Evolutionary conservation across 106 monocot species (phyloP).

Genomic region (Amphibolis antarctica): DNA sequence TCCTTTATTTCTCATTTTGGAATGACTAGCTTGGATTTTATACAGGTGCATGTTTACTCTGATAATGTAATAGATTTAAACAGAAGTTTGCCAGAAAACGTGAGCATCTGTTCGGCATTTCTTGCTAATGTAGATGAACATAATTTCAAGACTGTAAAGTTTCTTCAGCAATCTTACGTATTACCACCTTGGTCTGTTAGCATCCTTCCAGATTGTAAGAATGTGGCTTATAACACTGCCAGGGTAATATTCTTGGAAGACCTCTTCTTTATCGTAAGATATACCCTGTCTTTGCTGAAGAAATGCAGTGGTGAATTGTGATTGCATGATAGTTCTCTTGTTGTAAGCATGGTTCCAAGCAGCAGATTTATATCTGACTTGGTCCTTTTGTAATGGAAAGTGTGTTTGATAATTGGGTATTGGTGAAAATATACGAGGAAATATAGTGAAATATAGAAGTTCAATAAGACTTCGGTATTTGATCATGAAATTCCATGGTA

Average conservation of each 20-base stretch:
- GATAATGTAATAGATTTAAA: slow-evolving; percentile 30
- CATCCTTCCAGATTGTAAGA: slow-evolving; percentile 83
- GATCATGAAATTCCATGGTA: too few species aligned
- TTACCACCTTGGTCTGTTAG: slow-evolving; percentile 92
- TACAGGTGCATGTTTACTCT: slow-evolving; percentile 92
- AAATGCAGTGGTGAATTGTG: too few species aligned
- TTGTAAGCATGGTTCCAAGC: too few species aligned
- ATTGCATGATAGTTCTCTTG: neutral
- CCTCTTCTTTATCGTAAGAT: too few species aligned
- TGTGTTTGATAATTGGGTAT: too few species aligned
- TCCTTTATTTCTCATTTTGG: too few species aligned
- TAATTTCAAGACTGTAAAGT: slow-evolving; percentile 40
- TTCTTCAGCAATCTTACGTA: slow-evolving; percentile 48
- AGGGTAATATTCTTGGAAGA: slow-evolving; percentile 31
- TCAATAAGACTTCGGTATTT: too few species aligned
- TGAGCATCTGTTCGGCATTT: slow-evolving; percentile 76
- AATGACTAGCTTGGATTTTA: neutral
- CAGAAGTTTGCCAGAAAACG: slow-evolving; percentile 34
- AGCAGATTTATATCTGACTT: too few species aligned
- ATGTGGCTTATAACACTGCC: slow-evolving; percentile 87
- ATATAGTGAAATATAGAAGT: too few species aligned
- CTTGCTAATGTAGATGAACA: slow-evolving; percentile 93
- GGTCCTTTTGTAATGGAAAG: too few species aligned
- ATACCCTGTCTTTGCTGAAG: too few species aligned
- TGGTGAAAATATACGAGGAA: too few species aligned